Evolutionary conservation across 208 protist genomes (phyloP).

Genomic region (Wallacemonas rigidus): DNA sequence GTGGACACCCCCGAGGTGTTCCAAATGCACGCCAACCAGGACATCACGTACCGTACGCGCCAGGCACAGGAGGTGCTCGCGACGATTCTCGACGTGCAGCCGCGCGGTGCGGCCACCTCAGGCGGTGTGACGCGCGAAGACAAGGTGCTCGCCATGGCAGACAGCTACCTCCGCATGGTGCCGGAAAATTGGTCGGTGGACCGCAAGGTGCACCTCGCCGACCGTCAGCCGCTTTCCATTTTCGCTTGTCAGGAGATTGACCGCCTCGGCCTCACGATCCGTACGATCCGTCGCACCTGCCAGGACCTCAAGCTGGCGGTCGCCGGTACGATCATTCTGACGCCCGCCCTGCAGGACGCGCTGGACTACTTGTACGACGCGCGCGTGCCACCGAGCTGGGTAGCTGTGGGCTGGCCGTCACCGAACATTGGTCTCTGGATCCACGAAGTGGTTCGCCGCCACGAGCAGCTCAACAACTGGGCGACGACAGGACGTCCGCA

Average conservation of each 20-base stretch:
- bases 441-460: constrained; percentile 92
- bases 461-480: constrained; percentile 96
- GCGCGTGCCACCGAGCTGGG: constrained; percentile 95
- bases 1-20: constrained; percentile 97
- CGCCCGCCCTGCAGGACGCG: constrained; percentile 92
- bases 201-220: constrained; percentile 70
- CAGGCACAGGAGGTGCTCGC: constrained; percentile 93
- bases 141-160: constrained; percentile 88
- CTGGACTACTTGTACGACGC: constrained; percentile 97
- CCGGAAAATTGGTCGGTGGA: constrained; percentile 91
- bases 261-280: constrained; percentile 89
- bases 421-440: constrained; percentile 98
- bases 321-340: constrained; percentile 98
- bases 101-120: constrained; percentile 84
- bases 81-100: constrained; percentile 97
- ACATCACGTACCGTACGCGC: constrained; percentile 94
- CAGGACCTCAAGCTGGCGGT: constrained; percentile 96
- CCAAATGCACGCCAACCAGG: constrained; percentile 97
- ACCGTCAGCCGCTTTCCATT: constrained; percentile 95
- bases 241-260: constrained; percentile 97
- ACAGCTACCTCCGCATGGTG: constrained; percentile 91
- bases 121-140: constrained; percentile 94
- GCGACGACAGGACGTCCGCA: constrained; percentile 88
- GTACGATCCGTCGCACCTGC: constrained; percentile 84
- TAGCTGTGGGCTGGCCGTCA: constrained; percentile 95